Evolutionary conservation across 768 basidiomycete genomes (phyloP), one percentile per base, ranked within the genome.

Genomic region (Baorangia bicolor): DNA sequence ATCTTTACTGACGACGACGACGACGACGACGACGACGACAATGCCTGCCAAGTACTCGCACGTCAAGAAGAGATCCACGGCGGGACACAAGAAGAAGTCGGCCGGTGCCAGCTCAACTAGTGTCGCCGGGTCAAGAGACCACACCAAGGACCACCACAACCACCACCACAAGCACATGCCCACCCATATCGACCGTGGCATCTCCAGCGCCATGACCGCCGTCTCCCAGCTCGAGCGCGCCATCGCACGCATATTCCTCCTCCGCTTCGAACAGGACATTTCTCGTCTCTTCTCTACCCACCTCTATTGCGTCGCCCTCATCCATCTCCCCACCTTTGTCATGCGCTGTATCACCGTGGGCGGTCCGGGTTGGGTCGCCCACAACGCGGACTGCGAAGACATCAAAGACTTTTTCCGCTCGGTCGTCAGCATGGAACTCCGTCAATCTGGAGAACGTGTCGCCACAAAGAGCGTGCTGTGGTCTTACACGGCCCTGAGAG

Each of bases 381-480:
- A 78, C 64, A 89, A 89, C 56, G 77, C 86, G 9, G 82, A 85
- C 55, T 77, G 70, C 47, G 88, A 89, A 53, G 87, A 86, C 53
- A 77, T 90, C 66, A 89, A 87, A 57, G 87, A 90, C 63, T 88
- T 87, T 67, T 84, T 89, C 69, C 77, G 88, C 18, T 77, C 83
- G 1, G 81, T 79, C 44, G 81, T 90, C 57, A 79, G 79, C 56
- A 89, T 90, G 87, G 88, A 90, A 66, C 78, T 90, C 70, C 79
- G 88, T 28, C 86, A 90, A 69, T 85, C 86, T 0, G 88, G 88
- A 18, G 88, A 90, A 61, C 78, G 88, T 30, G 86, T 89, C 20
- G 88, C 88, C 9, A 89, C 88, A 9, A 90, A 88, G 77, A 87
- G 85, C 62, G 85, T 89, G 20, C 71, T 90, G 51, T 90, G 88